These are phyloP conservation scores for Verticillium alfalfae DNA, from an alignment of 2,329 filamentous ascomycete species.

Conservation along the genomic window DNA sequence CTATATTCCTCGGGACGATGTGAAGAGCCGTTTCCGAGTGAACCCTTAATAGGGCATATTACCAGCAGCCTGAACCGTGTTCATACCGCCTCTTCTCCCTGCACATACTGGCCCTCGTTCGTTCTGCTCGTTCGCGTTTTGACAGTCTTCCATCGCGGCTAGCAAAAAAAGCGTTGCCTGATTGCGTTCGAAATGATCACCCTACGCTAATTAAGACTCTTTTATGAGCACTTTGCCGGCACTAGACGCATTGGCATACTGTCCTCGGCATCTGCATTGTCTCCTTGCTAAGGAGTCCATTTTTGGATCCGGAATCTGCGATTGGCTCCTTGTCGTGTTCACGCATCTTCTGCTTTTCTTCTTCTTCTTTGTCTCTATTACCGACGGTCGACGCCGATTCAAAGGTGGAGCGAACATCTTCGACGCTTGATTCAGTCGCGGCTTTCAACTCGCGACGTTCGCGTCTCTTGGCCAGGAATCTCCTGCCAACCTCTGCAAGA, in stretches of 20 bases:
- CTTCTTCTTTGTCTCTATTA: slow-evolving; percentile 8
- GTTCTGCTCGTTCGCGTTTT: slow-evolving; percentile 10
- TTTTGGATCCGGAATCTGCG: slow-evolving; percentile 18
- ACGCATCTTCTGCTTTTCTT: slow-evolving; percentile 9
- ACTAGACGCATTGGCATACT: slow-evolving; percentile 21
- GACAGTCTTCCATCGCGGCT: slow-evolving; percentile 3
- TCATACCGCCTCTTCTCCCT: slow-evolving; percentile 10
- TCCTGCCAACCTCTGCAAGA: not conserved
- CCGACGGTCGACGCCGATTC: not conserved
- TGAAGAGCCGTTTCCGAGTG: not conserved
- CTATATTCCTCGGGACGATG: not conserved
- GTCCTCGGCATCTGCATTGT: slow-evolving; percentile 13
- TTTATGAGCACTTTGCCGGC: slow-evolving; percentile 9
- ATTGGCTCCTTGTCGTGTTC: slow-evolving; percentile 11
- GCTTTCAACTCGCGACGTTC: not conserved
- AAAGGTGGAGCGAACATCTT: not conserved
- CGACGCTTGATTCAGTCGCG: not conserved
- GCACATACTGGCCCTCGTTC: slow-evolving; percentile 6
- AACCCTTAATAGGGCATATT: slow-evolving; percentile 10
- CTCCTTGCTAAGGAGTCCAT: slow-evolving; percentile 15
- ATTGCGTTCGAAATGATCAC: slow-evolving; percentile 7
- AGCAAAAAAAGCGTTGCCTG: not conserved
- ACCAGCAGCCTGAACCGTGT: slow-evolving; percentile 12
- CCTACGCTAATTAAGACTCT: slow-evolving; percentile 10
- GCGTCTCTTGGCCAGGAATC: not conserved